Percentiles rank a stretch among this genome's conserved stretches.
Conservation (phyloP, 2,329 filamentous ascomycete species). For the Dactylonectria macrodidyma region DNA sequence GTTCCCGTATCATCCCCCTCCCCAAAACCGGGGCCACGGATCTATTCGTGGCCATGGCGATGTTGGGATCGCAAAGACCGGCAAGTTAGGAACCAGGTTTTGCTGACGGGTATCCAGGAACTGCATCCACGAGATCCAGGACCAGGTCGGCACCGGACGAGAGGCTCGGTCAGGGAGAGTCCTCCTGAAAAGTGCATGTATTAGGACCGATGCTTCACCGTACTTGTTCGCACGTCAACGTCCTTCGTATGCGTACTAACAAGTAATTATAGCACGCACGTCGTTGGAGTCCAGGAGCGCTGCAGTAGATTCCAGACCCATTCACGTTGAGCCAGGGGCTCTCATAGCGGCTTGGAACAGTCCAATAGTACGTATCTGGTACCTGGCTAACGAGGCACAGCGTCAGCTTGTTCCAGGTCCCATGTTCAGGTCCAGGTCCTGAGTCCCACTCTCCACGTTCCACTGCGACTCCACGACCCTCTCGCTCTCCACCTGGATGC, state of each 20-base stretch:
- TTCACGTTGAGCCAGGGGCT: not conserved
- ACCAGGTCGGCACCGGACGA: constrained; percentile 7
- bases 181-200: not conserved
- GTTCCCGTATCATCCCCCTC: constrained; percentile 29
- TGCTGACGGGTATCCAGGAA: not conserved
- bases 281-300: not conserved
- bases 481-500: constrained; percentile 27
- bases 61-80: constrained; percentile 23
- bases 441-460: constrained; percentile 43
- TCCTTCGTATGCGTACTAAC: not conserved
- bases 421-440: constrained; percentile 35
- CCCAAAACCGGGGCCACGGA: constrained; percentile 37
- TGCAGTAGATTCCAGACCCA: not conserved
- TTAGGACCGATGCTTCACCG: too few relatives aligned
- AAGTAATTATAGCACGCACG: not conserved
- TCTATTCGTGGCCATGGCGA: constrained; percentile 29
- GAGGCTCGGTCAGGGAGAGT: not conserved
- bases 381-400: constrained; percentile 31
- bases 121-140: constrained; percentile 14
- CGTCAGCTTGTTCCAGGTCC: constrained; percentile 36
- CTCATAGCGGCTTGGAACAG: constrained; percentile 1
- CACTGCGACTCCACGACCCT: constrained; percentile 43
- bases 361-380: constrained; percentile 21
- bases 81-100: not conserved
- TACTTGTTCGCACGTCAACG: not conserved